These are phyloP conservation scores for Gonapodya prolifera DNA, from an alignment of 192 early-diverging fungal genomes.

Conservation along the genomic window DNA sequence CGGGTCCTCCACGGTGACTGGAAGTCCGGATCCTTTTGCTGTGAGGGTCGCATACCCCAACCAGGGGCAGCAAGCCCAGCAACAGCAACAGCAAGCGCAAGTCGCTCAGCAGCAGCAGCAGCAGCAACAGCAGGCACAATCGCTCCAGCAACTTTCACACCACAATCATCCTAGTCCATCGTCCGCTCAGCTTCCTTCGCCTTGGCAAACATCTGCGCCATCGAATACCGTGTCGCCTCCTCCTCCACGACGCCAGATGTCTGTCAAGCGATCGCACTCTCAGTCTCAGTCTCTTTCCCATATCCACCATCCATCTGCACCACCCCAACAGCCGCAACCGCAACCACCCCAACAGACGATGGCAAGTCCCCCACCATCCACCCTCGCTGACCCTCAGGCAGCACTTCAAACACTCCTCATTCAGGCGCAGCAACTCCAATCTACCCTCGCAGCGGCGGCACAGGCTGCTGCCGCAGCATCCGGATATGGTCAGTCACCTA, in stretches of 20 bases:
- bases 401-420: not conserved
- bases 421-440: not conserved
- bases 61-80: not conserved
- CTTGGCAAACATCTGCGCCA: not conserved
- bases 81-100: not conserved
- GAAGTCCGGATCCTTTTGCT: not conserved
- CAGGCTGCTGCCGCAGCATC: not conserved
- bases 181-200: slow-evolving; percentile 6
- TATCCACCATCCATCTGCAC: not conserved
- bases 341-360: not conserved
- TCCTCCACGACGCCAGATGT: not conserved
- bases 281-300: slow-evolving; percentile 11
- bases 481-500: not conserved
- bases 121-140: slow-evolving; percentile 3
- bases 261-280: slow-evolving; percentile 8
- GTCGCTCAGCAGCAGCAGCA: slow-evolving; percentile 9
- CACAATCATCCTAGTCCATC: not conserved
- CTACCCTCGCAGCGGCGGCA: not conserved
- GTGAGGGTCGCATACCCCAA: not conserved
- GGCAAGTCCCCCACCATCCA: not conserved
- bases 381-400: not conserved
- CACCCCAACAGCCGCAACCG: not conserved
- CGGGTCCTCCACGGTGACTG: not conserved
- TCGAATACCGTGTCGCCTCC: slow-evolving; percentile 7
- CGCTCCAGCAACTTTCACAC: slow-evolving; percentile 4